A percentile compares a stretch with the other conserved stretches of the same genome.
Conservation (phyloP, 1,139 yeast genomes). For the Yamadazyma taylorii region DNA sequence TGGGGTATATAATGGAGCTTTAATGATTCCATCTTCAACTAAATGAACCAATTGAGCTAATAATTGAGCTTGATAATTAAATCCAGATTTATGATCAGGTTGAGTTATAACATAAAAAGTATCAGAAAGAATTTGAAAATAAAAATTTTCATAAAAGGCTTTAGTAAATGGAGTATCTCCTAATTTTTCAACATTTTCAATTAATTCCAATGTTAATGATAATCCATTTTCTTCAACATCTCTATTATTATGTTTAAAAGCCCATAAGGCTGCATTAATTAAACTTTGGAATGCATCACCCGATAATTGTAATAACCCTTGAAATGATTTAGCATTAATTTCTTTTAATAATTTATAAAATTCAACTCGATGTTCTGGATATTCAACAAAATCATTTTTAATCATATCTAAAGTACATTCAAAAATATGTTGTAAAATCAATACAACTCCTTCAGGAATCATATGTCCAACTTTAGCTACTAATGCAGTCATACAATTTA, state of each 20-base stretch:
- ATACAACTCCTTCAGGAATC: slow-evolving; percentile 88
- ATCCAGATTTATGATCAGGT: slow-evolving; percentile 97
- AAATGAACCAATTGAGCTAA: slow-evolving; percentile 81
- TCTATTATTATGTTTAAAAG: slow-evolving; percentile 93
- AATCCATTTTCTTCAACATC: slow-evolving; percentile 95
- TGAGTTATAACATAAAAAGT: slow-evolving; percentile 93
- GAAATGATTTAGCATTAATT: slow-evolving; percentile 81
- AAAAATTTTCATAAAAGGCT: slow-evolving; percentile 85
- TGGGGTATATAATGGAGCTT: slow-evolving; percentile 65
- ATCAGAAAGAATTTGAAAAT: slow-evolving; percentile 86
- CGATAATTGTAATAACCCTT: slow-evolving; percentile 83
- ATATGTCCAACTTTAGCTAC: slow-evolving; percentile 83
- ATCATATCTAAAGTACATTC: slow-evolving; percentile 96
- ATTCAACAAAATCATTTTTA: slow-evolving; percentile 90
- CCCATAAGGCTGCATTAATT: slow-evolving; percentile 95
- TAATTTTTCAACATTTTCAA: slow-evolving; percentile 78
- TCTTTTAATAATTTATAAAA: slow-evolving; percentile 87
- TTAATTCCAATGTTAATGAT: slow-evolving; percentile 74
- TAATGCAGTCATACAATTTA: slow-evolving; percentile 90
- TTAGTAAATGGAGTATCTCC: slow-evolving; percentile 78
- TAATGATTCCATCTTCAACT: slow-evolving; percentile 73
- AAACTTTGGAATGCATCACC: slow-evolving; percentile 90
- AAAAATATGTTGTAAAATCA: slow-evolving; percentile 86
- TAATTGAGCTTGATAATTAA: slow-evolving; percentile 81
- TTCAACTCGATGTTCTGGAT: slow-evolving; percentile 97